Evolutionary conservation across 2,329 filamentous ascomycete genomes (phyloP).

Genomic region (Rutstroemia sydowiana): DNA sequence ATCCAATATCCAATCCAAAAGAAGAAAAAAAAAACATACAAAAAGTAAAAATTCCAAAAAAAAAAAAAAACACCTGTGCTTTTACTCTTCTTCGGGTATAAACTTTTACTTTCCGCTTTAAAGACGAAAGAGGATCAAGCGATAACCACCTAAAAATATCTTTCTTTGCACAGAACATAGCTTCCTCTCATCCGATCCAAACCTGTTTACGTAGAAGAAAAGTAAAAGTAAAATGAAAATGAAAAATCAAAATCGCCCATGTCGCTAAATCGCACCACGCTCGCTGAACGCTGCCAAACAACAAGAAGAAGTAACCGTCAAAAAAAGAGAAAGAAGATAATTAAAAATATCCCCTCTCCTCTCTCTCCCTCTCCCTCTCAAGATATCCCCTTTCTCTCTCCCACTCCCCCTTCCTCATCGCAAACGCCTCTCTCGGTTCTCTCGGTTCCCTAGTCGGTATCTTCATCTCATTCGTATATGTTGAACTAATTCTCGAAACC

Average conservation of each 20-base stretch:
- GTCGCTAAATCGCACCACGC: slow-evolving; percentile 21
- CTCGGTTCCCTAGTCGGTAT: slow-evolving; percentile 13
- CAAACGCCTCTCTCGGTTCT: slow-evolving; percentile 7
- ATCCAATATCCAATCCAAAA: too few species aligned
- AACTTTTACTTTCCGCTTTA: slow-evolving; percentile 22
- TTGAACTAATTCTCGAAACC: slow-evolving; percentile 18
- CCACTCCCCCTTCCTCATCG: background rate
- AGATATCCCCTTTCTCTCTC: background rate
- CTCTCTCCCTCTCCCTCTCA: background rate
- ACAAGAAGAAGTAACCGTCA: slow-evolving; percentile 16
- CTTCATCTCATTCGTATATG: slow-evolving; percentile 20
- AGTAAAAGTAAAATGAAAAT: slow-evolving; percentile 10
- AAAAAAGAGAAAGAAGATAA: slow-evolving; percentile 16
- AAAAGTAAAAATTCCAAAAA: background rate
- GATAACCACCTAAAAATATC: slow-evolving; percentile 18
- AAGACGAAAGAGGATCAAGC: slow-evolving; percentile 20
- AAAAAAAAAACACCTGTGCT: slow-evolving; percentile 17
- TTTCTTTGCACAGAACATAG: slow-evolving; percentile 23
- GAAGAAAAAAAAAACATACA: slow-evolving; percentile 7
- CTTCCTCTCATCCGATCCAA: too few species aligned
- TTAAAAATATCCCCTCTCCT: background rate
- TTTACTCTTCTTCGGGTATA: slow-evolving; percentile 26
- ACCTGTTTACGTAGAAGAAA: too few species aligned
- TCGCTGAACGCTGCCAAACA: too few species aligned
- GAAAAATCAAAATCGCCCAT: slow-evolving; percentile 16